phyloP scores from a whole-genome alignment of 306 rosid genomes.

The Citrullus amarus region DNA sequence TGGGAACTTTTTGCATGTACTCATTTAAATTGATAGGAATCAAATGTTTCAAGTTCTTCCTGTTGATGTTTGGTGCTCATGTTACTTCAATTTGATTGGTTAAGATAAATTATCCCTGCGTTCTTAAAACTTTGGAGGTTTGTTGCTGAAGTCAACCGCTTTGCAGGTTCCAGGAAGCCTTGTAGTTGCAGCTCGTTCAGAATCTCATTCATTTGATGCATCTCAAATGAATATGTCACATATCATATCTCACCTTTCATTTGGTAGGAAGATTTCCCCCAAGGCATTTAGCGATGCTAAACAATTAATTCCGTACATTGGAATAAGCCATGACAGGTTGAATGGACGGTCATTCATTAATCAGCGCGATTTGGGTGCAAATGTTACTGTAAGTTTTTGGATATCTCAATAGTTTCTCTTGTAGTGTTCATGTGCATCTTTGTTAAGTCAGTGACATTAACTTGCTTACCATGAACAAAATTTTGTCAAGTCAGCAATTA shows the following conservation, averaged over 20 bases:
- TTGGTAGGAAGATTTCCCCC: constrained; percentile 56
- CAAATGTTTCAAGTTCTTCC: neutral
- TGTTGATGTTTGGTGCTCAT: neutral
- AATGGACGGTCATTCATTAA: constrained; percentile 72
- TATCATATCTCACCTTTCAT: constrained; percentile 58
- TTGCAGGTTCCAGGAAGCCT: constrained; percentile 93
- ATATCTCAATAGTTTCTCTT: neutral
- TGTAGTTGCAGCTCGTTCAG: constrained; percentile 72
- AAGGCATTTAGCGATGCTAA: constrained; percentile 58
- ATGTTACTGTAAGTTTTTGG: constrained; percentile 77
- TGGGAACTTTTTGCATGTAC: neutral
- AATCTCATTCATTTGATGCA: constrained; percentile 84
- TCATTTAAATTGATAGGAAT: neutral
- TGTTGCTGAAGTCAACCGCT: constrained; percentile 1
- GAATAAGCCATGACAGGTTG: constrained; percentile 77
- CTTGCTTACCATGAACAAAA: neutral
- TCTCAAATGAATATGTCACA: constrained; percentile 98
- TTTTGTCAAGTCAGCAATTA: neutral
- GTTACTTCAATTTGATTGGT: neutral
- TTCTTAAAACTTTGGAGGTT: neutral
- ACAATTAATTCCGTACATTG: constrained; percentile 67
- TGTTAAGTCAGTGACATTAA: neutral
- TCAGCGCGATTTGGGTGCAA: constrained; percentile 46
- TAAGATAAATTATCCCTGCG: neutral
- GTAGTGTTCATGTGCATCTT: neutral